These are phyloP conservation scores for Eimeria acervulina DNA, from an alignment of 169 alveolate species.

Conservation along the genomic window DNA sequence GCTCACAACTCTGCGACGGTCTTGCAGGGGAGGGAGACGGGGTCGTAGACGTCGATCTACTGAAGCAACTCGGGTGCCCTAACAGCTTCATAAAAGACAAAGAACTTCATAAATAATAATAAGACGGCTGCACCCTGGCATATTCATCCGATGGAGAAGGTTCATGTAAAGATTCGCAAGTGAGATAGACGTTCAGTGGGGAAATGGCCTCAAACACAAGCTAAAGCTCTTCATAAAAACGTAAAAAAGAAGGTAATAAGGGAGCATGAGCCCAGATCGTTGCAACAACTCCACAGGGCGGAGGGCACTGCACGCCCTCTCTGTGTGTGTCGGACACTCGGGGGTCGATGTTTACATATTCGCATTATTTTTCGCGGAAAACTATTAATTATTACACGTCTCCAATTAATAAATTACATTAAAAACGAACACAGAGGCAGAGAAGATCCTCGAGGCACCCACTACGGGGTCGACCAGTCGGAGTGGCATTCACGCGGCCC, in stretches of 20 bases:
- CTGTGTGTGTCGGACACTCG: neutral
- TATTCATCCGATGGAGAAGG: too few relatives aligned
- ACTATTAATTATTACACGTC: neutral
- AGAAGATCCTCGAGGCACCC: neutral
- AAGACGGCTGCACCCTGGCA: too few relatives aligned
- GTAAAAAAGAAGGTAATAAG: neutral
- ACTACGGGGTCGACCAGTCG: conserved; percentile 29
- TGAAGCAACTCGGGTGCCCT: too few relatives aligned
- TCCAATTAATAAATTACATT: neutral
- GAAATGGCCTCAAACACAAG: too few relatives aligned
- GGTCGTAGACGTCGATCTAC: too few relatives aligned
- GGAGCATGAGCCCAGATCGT: neutral
- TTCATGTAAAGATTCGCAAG: too few relatives aligned
- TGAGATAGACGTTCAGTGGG: too few relatives aligned
- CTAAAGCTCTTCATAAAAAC: too few relatives aligned
- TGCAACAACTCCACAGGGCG: neutral
- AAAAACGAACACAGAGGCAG: neutral
- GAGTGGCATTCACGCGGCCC: conserved; percentile 63
- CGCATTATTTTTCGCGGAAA: neutral
- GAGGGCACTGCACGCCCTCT: neutral
- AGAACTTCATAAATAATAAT: too few relatives aligned
- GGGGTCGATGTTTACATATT: neutral
- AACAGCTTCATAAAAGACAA: too few relatives aligned
- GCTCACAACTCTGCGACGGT: too few relatives aligned
- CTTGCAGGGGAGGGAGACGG: too few relatives aligned